Evolutionary conservation across 129 eudicot genomes (phyloP).

Genomic region (Dittrichia graveolens): DNA sequence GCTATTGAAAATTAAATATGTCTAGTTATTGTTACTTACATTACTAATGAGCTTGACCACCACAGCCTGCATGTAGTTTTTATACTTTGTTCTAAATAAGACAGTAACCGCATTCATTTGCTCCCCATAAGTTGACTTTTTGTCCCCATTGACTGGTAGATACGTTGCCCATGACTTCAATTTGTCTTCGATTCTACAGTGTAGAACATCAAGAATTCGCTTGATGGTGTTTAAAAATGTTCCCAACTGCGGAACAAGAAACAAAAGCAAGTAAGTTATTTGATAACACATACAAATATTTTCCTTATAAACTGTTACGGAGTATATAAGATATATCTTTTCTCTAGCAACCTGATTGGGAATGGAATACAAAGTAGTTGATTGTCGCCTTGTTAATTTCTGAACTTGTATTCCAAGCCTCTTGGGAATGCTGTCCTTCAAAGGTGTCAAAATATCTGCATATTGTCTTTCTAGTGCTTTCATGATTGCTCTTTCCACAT

Average conservation of each 20-base stretch:
- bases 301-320: neutral
- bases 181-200: conserved; percentile 76
- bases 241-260: conserved; percentile 68
- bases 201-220: conserved; percentile 81
- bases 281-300: neutral
- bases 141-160: conserved; percentile 64
- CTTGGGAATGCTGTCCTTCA: conserved; percentile 82
- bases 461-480: conserved; percentile 88
- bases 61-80: conserved; percentile 84
- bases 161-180: conserved; percentile 86
- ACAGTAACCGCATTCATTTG: conserved; percentile 86
- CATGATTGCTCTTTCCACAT: conserved; percentile 82
- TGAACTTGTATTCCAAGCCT: conserved; percentile 93
- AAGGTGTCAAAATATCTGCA: conserved; percentile 81
- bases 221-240: conserved; percentile 78
- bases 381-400: conserved; percentile 83
- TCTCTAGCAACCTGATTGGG: conserved; percentile 85
- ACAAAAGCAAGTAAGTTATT: neutral
- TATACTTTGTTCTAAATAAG: conserved; percentile 80
- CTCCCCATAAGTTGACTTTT: conserved; percentile 80
- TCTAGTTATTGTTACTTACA: conserved; percentile 40
- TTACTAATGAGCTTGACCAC: conserved; percentile 75
- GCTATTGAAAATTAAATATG: neutral
- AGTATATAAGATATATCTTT: no score
- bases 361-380: conserved; percentile 56